Percentiles rank a stretch among this genome's conserved stretches.
Evolutionary conservation across 768 basidiomycete species (phyloP).

Genomic region (Suillus luteus): DNA sequence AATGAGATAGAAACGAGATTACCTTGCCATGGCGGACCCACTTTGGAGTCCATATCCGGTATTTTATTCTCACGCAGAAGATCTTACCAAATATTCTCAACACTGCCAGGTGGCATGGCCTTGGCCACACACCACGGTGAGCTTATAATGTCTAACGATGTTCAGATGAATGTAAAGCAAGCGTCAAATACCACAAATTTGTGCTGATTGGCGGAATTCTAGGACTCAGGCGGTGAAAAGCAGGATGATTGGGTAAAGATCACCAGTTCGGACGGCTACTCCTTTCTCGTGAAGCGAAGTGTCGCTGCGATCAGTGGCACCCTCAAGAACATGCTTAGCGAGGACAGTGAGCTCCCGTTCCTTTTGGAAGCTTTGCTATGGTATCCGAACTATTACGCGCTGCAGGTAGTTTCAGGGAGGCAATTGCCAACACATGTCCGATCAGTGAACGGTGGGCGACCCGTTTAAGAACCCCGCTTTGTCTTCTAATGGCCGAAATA

Average conservation of each 20-base stretch:
- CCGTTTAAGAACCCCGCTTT: background rate
- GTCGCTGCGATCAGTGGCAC: constrained; percentile 80
- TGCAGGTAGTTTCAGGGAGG: constrained; percentile 74
- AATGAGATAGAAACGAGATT: constrained; percentile 13
- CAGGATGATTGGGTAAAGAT: constrained; percentile 72
- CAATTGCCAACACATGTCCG: constrained; percentile 65
- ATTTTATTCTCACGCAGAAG: constrained; percentile 23
- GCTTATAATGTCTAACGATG: constrained; percentile 24
- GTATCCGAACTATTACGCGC: constrained; percentile 12
- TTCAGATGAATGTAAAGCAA: constrained; percentile 23
- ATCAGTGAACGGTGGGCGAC: constrained; percentile 64
- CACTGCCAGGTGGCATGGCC: background rate
- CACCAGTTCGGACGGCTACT: constrained; percentile 76
- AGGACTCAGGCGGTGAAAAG: constrained; percentile 16
- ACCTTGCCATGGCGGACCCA: background rate
- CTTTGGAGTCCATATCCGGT: constrained; percentile 16
- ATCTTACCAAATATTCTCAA: too few species aligned
- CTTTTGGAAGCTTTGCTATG: constrained; percentile 13
- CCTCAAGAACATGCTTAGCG: constrained; percentile 78
- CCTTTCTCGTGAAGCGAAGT: constrained; percentile 75
- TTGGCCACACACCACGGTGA: constrained; percentile 6
- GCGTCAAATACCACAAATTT: background rate
- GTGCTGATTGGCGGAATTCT: constrained; percentile 4
- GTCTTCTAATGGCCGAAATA: constrained; percentile 22
- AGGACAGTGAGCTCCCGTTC: constrained; percentile 51